Conservation (phyloP, 139 green algal genomes). For the Chlamydomonas applanata region DNA sequence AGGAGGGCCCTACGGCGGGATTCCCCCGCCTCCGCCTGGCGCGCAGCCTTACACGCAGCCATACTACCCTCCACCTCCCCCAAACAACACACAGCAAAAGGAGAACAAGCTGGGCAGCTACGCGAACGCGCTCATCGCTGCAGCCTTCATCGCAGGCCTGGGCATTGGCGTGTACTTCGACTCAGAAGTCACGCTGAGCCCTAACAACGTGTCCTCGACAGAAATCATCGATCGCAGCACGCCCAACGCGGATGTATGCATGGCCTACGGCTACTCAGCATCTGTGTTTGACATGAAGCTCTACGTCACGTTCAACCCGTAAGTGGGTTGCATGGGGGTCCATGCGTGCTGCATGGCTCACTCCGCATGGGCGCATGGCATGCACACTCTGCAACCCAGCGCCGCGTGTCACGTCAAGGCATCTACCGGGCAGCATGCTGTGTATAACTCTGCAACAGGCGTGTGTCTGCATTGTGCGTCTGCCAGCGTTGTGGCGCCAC, state of each 20-base stretch:
- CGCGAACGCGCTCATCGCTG: conserved; percentile 55
- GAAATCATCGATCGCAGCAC: conserved; percentile 95
- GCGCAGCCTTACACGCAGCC: conserved; percentile 1
- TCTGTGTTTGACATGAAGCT: conserved; percentile 99
- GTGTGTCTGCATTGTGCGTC: too few species aligned
- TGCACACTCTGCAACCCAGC: too few species aligned
- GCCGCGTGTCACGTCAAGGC: too few species aligned
- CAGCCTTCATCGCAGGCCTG: conserved; percentile 88
- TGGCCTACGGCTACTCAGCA: conserved; percentile 95
- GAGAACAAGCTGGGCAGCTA: conserved; percentile 30
- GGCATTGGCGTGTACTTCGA: conserved; percentile 78
- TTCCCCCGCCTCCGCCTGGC: background rate
- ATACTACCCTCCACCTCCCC: background rate
- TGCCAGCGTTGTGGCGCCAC: too few species aligned
- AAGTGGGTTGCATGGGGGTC: background rate
- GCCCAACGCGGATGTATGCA: conserved; percentile 91
- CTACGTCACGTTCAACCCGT: conserved; percentile 98
- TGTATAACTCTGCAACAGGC: too few species aligned
- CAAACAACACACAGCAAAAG: background rate
- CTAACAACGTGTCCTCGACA: conserved; percentile 86
- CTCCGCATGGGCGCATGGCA: too few species aligned
- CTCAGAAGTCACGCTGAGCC: conserved; percentile 72
- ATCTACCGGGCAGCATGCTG: too few species aligned
- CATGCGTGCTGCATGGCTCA: too few species aligned
- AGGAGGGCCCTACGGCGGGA: background rate